Percentiles rank a stretch among this genome's conserved stretches.
Conservation (phyloP, 331 rosid genomes). For the Cydonia oblonga region DNA sequence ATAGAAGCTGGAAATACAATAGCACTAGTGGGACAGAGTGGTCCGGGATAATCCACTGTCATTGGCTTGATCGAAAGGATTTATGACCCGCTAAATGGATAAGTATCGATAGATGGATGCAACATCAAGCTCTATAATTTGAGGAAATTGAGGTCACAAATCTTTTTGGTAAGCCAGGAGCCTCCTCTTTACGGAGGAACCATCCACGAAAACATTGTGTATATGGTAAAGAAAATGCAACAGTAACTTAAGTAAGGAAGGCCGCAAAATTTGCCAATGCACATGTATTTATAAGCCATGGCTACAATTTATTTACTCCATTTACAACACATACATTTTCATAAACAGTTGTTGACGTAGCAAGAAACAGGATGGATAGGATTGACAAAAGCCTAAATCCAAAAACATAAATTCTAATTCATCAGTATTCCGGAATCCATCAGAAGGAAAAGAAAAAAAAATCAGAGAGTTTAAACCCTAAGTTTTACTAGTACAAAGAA, state of each 20-base stretch:
- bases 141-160: constrained; percentile 50
- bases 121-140: constrained; percentile 42
- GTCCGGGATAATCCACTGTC: constrained; percentile 71
- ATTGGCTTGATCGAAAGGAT: constrained; percentile 75
- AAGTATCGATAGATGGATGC: constrained; percentile 37
- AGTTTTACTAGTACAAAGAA: no score
- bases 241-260: constrained; percentile 44
- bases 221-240: constrained; percentile 43
- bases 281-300: constrained; percentile 62
- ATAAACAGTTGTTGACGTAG: no score
- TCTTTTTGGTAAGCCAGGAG: constrained; percentile 77
- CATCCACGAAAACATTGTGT: constrained; percentile 56
- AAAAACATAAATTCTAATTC: no score
- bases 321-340: neutral
- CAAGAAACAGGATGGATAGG: no score
- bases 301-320: neutral
- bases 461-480: no score
- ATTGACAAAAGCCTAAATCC: no score
- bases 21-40: constrained; percentile 73
- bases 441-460: no score
- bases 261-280: constrained; percentile 68
- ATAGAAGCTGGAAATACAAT: constrained; percentile 56
- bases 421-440: no score
- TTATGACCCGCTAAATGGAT: constrained; percentile 56
- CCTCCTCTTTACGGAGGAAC: constrained; percentile 63